Evolutionary conservation across 768 basidiomycete genomes (phyloP), one percentile per base, ranked within the genome.

Genomic region (Epithele typhae): DNA sequence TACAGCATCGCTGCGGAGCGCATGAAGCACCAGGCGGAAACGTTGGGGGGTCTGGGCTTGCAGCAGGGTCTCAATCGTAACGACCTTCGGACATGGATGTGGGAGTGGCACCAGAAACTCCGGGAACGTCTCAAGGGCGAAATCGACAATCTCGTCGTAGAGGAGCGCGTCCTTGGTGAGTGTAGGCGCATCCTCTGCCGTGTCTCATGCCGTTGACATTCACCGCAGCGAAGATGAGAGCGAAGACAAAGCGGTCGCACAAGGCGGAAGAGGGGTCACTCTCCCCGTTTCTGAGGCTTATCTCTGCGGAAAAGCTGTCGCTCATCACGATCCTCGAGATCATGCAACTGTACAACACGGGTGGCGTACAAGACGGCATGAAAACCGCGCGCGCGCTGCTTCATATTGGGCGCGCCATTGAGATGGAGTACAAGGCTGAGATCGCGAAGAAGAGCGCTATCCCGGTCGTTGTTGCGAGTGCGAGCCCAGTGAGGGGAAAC

Each of bases 291-390:
- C 70, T 96, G 15, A 69, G 74, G 4, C 77, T 94, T 2, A 72
- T 97, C 21, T 76, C 80, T 15, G 73, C 87, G 0, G 81, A 89
- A 43, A 87, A 83, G 51, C 75, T 97, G 6, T 92, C 92, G 0
- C 71, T 95, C 15, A 81, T 98, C 58, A 87, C 89, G 9, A 92
- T 97, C 56, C 74, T 93, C 30, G 93, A 96, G 62, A 63, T 92
- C 34, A 87, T 97, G 84, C 79, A 88, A 5, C 63, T 92, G 10
- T 79, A 84, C 25, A 84, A 87, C 5, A 72, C 77, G 1, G 87
- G 89, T 5, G 88, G 89, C 11, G 73, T 92, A n/a, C 57, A 72
- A 0, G 79, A 84, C 33, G 94, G 93, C 4, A 90, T 95, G 84
- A 95, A 96, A 66, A 85, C 91, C 0, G 77, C 92, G 1, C 75